Percentiles rank a stretch among this genome's conserved stretches.
phyloP scores from a whole-genome alignment of 345 rosid genomes.

The Eucalyptus marginata region DNA sequence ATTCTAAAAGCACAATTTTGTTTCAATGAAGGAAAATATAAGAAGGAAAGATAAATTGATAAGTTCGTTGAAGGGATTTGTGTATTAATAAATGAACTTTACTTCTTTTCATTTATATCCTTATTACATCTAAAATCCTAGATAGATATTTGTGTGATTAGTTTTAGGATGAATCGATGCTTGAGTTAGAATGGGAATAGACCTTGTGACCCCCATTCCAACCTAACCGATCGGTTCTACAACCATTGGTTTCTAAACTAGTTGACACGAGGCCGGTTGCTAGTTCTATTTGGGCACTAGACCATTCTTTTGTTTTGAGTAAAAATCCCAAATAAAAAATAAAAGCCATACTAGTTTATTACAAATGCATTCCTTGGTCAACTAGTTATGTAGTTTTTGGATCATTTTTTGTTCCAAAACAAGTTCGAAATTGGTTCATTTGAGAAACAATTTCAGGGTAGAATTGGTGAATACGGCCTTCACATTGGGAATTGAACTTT shows the following conservation, averaged over 20 bases:
- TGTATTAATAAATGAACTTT: background rate
- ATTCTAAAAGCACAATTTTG: background rate
- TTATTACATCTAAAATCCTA: background rate
- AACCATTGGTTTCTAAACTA: too few species aligned
- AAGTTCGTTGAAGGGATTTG: background rate
- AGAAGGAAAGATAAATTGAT: background rate
- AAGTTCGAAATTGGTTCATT: background rate
- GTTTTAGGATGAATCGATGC: too few species aligned
- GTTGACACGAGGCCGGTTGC: too few species aligned
- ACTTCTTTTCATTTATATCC: background rate
- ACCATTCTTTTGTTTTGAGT: too few species aligned
- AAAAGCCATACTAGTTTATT: background rate
- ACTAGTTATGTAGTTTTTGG: background rate
- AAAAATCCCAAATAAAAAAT: background rate
- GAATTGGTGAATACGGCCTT: background rate
- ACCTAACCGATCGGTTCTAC: background rate
- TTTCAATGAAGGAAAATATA: background rate
- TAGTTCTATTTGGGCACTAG: too few species aligned
- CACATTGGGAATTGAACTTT: background rate
- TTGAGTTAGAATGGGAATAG: too few species aligned
- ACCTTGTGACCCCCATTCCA: too few species aligned
- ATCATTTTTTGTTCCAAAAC: background rate
- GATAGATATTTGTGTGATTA: too few species aligned
- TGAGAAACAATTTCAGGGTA: background rate
- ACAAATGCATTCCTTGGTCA: background rate